phyloP scores from a whole-genome alignment of 108 stramenopile genomes.

The Mediolabrus comicus region DNA sequence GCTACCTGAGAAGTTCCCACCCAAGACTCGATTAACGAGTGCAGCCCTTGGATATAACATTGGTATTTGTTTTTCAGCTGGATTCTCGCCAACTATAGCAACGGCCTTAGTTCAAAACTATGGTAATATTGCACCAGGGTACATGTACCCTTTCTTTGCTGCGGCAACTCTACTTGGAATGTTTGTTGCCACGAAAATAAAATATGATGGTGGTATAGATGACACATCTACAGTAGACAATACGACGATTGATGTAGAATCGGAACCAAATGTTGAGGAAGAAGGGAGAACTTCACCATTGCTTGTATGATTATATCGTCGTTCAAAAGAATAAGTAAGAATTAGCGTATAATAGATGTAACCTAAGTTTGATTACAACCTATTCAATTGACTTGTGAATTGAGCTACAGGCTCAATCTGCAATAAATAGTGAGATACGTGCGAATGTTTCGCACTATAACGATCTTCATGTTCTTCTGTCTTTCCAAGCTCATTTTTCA shows the following conservation, averaged over 20 bases:
- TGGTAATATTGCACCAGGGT: constrained; percentile 47
- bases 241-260: not conserved
- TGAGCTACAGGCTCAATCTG: constrained; percentile 20
- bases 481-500: not conserved
- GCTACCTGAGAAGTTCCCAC: constrained; percentile 65
- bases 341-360: too few relatives aligned
- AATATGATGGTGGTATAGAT: not conserved
- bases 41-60: constrained; percentile 66
- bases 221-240: not conserved
- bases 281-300: not conserved
- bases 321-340: too few relatives aligned
- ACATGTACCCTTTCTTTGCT: constrained; percentile 46
- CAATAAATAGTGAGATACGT: constrained; percentile 18
- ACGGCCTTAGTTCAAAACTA: constrained; percentile 47
- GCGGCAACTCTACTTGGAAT: constrained; percentile 54
- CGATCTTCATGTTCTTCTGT: constrained; percentile 16
- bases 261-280: not conserved
- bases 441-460: not conserved
- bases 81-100: constrained; percentile 62
- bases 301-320: not conserved
- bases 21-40: constrained; percentile 57
- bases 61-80: constrained; percentile 59
- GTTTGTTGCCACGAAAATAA: constrained; percentile 13
- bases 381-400: not conserved
- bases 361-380: not conserved